These are phyloP conservation scores for Corylus avellana DNA, from an alignment of 306 rosid species.

Conservation along the genomic window DNA sequence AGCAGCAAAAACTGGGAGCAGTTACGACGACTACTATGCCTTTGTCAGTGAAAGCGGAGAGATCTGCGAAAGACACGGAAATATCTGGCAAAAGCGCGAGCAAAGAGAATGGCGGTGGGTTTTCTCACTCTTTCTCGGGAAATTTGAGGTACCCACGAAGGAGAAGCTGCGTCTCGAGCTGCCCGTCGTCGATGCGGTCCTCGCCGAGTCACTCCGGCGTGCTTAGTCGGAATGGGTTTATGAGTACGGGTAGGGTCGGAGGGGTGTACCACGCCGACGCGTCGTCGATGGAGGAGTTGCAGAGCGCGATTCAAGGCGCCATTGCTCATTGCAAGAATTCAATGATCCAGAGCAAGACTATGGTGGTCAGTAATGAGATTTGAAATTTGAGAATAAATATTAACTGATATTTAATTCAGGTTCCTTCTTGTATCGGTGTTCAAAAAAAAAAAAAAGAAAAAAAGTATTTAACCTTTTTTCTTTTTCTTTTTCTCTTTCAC, in stretches of 20 bases:
- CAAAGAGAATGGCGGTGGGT: constrained; percentile 25
- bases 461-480: background rate
- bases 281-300: constrained; percentile 90
- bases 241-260: constrained; percentile 1
- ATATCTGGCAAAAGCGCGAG: constrained; percentile 7
- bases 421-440: background rate
- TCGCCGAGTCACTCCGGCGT: constrained; percentile 89
- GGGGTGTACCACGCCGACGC: constrained; percentile 24
- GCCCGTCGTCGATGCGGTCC: constrained; percentile 87
- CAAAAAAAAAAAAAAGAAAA: background rate
- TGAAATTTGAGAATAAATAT: constrained; percentile 15
- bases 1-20: constrained; percentile 31
- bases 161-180: constrained; percentile 66
- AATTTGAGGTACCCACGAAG: constrained; percentile 72
- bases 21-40: background rate
- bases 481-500: background rate
- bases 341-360: constrained; percentile 46
- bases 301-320: constrained; percentile 96
- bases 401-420: background rate
- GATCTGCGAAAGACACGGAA: constrained; percentile 28
- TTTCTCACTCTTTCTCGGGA: constrained; percentile 87
- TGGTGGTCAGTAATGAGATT: constrained; percentile 61
- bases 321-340: constrained; percentile 97
- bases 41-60: constrained; percentile 31
- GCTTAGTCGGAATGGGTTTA: constrained; percentile 44